Conservation (phyloP, 2,329 filamentous ascomycete species). For the Fusarium musae region DNA sequence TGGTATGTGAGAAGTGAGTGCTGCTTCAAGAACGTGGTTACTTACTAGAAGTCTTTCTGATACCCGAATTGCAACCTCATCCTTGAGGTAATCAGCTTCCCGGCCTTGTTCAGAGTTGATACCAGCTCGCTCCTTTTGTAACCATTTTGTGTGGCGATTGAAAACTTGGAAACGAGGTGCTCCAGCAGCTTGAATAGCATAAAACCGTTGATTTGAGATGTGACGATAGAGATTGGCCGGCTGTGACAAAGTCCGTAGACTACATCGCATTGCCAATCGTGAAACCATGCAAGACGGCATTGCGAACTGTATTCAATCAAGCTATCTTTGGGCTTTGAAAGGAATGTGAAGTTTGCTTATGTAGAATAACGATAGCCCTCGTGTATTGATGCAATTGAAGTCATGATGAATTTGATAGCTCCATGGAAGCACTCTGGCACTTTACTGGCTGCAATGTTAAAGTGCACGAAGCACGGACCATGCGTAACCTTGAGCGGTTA, state of each 20-base stretch:
- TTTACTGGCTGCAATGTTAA: slow-evolving; percentile 29
- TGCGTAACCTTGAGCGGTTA: slow-evolving; percentile 5
- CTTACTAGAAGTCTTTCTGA: slow-evolving; percentile 84
- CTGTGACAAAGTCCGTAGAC: slow-evolving; percentile 39
- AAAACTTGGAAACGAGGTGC: slow-evolving; percentile 89
- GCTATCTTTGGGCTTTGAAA: slow-evolving; percentile 1
- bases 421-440: slow-evolving; percentile 35
- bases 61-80: slow-evolving; percentile 87
- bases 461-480: slow-evolving; percentile 41
- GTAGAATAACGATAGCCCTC: slow-evolving; percentile 7
- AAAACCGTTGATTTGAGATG: slow-evolving; percentile 60
- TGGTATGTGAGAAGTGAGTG: slow-evolving; percentile 23
- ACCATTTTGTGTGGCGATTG: slow-evolving; percentile 85
- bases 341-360: neutral
- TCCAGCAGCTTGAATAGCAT: slow-evolving; percentile 82
- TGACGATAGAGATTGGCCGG: slow-evolving; percentile 26
- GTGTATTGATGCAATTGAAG: slow-evolving; percentile 39
- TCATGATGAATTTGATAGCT: slow-evolving; percentile 41
- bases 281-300: slow-evolving; percentile 48
- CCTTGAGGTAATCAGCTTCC: slow-evolving; percentile 89
- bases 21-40: neutral
- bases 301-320: slow-evolving; percentile 35
- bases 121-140: slow-evolving; percentile 90
- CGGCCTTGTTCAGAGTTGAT: slow-evolving; percentile 75
- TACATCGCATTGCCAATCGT: slow-evolving; percentile 41